A percentile compares a stretch with the other conserved stretches of the same genome.
These are phyloP conservation scores for Hypoxylon sp. DNA, from an alignment of 2,329 filamentous ascomycete genomes.

Conservation along the genomic window DNA sequence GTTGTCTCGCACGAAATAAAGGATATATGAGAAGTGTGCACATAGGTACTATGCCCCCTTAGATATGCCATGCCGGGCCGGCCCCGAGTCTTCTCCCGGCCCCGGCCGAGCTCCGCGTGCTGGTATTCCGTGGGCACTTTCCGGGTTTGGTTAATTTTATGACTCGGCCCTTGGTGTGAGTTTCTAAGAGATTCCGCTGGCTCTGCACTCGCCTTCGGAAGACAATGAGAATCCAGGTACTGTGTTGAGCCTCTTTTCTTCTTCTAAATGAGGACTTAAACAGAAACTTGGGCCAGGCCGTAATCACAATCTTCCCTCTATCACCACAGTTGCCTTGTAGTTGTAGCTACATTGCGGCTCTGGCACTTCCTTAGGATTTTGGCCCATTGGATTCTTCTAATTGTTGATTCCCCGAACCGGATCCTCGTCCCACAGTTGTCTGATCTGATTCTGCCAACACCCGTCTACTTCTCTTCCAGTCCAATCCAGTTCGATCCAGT, in stretches of 20 bases:
- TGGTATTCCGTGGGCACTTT: background rate
- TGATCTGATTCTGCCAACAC: too few relatives aligned
- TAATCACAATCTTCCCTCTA: slow-evolving; percentile 4
- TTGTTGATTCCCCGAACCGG: too few relatives aligned
- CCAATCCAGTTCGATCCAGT: too few relatives aligned
- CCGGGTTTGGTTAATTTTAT: background rate
- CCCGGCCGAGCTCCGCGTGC: slow-evolving; percentile 11
- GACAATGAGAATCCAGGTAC: background rate
- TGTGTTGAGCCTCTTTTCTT: background rate
- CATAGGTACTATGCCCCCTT: too few relatives aligned
- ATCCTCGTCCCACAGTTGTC: too few relatives aligned
- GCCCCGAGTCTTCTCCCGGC: too few relatives aligned
- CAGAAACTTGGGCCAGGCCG: slow-evolving; percentile 9
- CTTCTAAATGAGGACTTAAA: background rate
- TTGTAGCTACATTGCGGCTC: background rate
- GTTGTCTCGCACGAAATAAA: too few relatives aligned
- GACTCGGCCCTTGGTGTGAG: background rate
- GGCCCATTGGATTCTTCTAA: background rate
- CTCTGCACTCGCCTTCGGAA: background rate
- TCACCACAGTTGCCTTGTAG: background rate
- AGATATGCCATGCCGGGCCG: too few relatives aligned
- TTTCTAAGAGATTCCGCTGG: slow-evolving; percentile 4
- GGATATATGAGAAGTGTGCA: too few relatives aligned
- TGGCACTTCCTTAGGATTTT: background rate
- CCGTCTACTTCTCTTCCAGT: too few relatives aligned